Conservation (phyloP, 305 asterid genomes). For the Fraxinus velutina region DNA sequence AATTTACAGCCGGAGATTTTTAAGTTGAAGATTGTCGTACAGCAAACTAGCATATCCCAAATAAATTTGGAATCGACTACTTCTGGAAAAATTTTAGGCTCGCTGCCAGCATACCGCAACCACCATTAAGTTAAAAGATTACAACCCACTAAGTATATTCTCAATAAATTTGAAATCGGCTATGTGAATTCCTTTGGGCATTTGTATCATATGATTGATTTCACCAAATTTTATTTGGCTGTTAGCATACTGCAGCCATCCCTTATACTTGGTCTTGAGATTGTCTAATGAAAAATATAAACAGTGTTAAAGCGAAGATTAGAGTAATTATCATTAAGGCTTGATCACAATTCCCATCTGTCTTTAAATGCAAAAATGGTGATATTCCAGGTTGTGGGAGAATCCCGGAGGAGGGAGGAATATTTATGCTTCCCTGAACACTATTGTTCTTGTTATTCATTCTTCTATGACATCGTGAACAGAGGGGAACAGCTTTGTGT, state of each 20-base stretch:
- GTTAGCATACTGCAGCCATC: not conserved
- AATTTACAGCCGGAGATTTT: not conserved
- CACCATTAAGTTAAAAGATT: too few relatives aligned
- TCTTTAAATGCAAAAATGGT: not conserved
- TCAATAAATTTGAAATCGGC: too few relatives aligned
- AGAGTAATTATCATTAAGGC: not conserved
- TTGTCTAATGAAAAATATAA: not conserved
- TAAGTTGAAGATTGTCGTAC: not conserved
- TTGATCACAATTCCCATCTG: not conserved
- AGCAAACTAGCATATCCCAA: not conserved
- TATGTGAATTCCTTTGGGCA: not conserved
- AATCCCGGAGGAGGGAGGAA: slow-evolving; percentile 71
- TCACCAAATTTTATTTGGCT: too few relatives aligned
- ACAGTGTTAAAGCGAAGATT: not conserved
- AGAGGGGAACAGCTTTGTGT: slow-evolving; percentile 87
- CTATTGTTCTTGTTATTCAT: slow-evolving; percentile 75
- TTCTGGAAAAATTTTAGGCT: not conserved
- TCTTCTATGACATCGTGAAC: slow-evolving; percentile 84
- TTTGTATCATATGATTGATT: too few relatives aligned
- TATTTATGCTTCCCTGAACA: slow-evolving; percentile 71
- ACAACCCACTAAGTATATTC: too few relatives aligned
- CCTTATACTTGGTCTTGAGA: not conserved
- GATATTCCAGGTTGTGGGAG: slow-evolving; percentile 59
- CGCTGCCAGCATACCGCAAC: not conserved
- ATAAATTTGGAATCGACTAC: not conserved